Evolutionary conservation across 75 land plant species (phyloP), one percentile per base, ranked within the genome.

Genomic region (Selaginella moellendorffii): DNA sequence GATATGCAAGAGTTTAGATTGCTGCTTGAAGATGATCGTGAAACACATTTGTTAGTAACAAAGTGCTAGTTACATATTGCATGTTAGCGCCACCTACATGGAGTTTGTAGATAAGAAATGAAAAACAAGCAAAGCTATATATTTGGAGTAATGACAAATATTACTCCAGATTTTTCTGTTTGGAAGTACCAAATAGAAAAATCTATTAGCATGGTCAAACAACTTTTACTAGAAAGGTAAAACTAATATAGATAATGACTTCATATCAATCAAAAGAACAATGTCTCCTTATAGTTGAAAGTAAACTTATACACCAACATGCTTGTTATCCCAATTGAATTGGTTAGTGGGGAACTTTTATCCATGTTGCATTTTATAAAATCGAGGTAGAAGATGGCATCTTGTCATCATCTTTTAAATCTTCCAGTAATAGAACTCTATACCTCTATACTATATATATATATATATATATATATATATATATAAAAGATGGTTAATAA

Each of bases 41-140:
- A 66, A 82, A 91, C 1, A 81, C 53, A 29, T 67, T 68, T 53
- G 77, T 63, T 29, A 91, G 42, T 59, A 79, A 66, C 0, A 95
- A 73, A 1, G 82, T 73, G 18, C 84, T 75, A 0, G 82, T 83
- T 10, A 68, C 84, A 46, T 91, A 91, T 63, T 88, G 97, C 0
- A 89, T 79, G 77, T 91, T 91, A 26, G 97, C 95, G 19, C 97
- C 97, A 1, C 97, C 97, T 73, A 46, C 26, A 72, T 26, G 23
- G 21, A 21, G 52, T 10, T 64, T 12, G 25, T 24, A 27, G 19
- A 27, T 21, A 1, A n/a, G 54, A 20, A 2, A 26, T 29, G 19
- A 1, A 30, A 9, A 69, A 20, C 36, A 51, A 69, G 42, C 59
- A 67, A 12, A 64, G 0, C 21, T 24, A 24, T 19, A 0, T 20